Evolutionary conservation across 495 filamentous ascomycete species (phyloP), one percentile per base, ranked within the genome.

Genomic region (Aspergillus nidulans): DNA sequence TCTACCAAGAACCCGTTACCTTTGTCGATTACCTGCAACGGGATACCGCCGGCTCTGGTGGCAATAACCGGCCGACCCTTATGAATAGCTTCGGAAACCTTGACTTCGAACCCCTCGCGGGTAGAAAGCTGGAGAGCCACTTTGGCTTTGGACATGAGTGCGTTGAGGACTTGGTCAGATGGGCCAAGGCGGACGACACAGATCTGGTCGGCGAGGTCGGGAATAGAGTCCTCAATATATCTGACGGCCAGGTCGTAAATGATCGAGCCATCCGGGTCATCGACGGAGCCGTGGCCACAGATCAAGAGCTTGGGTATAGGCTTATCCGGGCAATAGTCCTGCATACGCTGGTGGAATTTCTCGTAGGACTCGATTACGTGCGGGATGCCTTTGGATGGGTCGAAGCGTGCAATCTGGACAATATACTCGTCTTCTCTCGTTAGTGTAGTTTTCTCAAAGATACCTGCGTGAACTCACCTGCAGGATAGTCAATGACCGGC

Each of bases 61-160:
- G 88, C 89, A 49, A 96, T 90, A 43, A 92, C 80, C 2, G 90
- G 90, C 10, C 87, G 84, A 20, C 90, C 90, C 59, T 92, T 90
- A 67, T 92, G 90, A 7, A 92, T 76, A 23, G 89, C 90, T 67
- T 95, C 90, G 0, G 87, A 91, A 15, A 95, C 90, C 70, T 95
- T 95, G 52, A 94, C 86, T 66, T 95, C 90, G 61, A 95, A 95
- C 3, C 90, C 90, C 66, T 95, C 90, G 18, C 87, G 82, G 1
- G 84, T 91, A 7, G 88, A 92, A 16, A 95, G 80, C 68, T 95
- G 90, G 34, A 92, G 76, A 0, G 83, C 86, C 19, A 91, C 79
- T 52, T 84, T 82, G 2, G 88, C 84, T 43, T 85, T 85, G 34
- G 86, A 84, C 36, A 95, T 74, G n/a, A 95, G 68, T 0, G 86